Evolutionary conservation across 116 monocot genomes (phyloP), one percentile per base, ranked within the genome.

Genomic region (Zostera marina): DNA sequence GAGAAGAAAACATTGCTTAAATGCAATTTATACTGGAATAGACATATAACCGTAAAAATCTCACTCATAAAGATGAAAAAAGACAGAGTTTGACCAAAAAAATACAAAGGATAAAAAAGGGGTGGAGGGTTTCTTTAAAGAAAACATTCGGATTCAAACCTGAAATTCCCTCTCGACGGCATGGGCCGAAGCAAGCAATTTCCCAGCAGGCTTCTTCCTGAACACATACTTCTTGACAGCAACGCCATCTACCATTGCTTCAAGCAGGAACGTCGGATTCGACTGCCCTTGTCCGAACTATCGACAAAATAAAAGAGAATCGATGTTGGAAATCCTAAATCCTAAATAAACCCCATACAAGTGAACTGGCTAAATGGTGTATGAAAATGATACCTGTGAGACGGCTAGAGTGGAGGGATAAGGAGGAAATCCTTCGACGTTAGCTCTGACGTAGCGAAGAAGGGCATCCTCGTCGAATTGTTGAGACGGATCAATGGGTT

Each of bases 241-340:
- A 4, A 54, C 63, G n/a, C 64, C 73, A 3, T 66, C 63, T 38
- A 53, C 61, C 61, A 52, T 21, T 49, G 62, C 78, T 53, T 98
- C 74, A 60, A 98, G 71, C 19, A 83, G 74, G 65, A 83, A 98
- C 41, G 96, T 98, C 39, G 96, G 96, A 65, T 98, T 98, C 44
- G 96, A 98, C 64, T 98, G 90, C 63, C 96, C 96, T 40, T 98
- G 82, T 41, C 90, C 81, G 61, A 98, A 98, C 82, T 90, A 84
- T 32, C 32, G 11, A 69, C 66, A 32, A 47, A 63, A 22, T 1
- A 24, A 25, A 42, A 11, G 10, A 59, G 42, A 12, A 8, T 14
- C 19, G 11, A 12, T 16, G 25, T 7, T 62, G 5, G 23, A 9
- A 62, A 62, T 21, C 22, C 47, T 23, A 55, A 6, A 13, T 7